phyloP scores from a whole-genome alignment of 768 basidiomycete species.

The Auricularia heimuer region DNA sequence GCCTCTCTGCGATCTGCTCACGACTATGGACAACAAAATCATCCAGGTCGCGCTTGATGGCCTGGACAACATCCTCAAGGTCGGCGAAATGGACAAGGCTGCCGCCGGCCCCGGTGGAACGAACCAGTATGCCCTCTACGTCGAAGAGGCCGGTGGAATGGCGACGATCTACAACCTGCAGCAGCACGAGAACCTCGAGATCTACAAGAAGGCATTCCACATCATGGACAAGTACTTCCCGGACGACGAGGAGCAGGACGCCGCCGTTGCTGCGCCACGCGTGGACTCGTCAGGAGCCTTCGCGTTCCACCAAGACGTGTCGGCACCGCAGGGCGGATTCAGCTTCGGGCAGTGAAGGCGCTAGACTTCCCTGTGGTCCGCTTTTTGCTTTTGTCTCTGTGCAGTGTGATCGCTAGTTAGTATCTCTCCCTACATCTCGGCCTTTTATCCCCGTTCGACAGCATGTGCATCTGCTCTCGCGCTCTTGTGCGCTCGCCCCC shows the following conservation, averaged over 20 bases:
- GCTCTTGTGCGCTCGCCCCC: not conserved
- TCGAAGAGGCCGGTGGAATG: slow-evolving; percentile 99
- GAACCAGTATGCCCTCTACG: slow-evolving; percentile 89
- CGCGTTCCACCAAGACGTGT: slow-evolving; percentile 22
- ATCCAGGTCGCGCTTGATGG: slow-evolving; percentile 98
- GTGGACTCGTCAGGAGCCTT: slow-evolving; percentile 67
- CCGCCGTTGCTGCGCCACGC: slow-evolving; percentile 60
- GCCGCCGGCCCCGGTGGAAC: slow-evolving; percentile 68
- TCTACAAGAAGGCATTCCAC: slow-evolving; percentile 99
- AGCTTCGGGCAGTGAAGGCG: slow-evolving; percentile 59
- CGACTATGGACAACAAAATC: slow-evolving; percentile 99
- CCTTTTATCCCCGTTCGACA: not conserved
- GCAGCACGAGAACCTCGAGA: slow-evolving; percentile 98
- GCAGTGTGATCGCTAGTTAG: not conserved
- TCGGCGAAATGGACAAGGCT: slow-evolving; percentile 91
- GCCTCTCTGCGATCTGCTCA: slow-evolving; percentile 90
- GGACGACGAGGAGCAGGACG: slow-evolving; percentile 89
- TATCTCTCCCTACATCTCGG: not conserved
- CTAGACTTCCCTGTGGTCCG: not conserved
- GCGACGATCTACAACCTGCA: slow-evolving; percentile 97
- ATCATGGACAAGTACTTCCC: slow-evolving; percentile 99
- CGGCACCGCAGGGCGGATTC: slow-evolving; percentile 65
- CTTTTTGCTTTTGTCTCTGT: not conserved
- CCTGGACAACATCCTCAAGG: slow-evolving; percentile 94
- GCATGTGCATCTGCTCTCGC: not conserved